phyloP scores from a whole-genome alignment of 306 rosid species.

The Mimosa pudica region DNA sequence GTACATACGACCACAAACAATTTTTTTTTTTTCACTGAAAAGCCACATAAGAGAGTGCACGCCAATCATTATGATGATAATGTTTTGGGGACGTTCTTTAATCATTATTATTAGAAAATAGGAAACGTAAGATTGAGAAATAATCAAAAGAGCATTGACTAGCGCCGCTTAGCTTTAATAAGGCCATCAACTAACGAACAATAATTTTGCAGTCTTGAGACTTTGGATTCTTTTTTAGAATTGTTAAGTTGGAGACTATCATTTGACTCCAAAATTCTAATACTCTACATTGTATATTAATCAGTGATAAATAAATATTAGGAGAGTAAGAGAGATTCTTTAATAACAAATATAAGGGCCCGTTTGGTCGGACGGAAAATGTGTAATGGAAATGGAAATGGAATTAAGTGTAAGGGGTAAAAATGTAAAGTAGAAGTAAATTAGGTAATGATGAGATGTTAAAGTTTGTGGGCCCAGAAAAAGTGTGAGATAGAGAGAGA shows the following conservation, averaged over 20 bases:
- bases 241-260: not conserved
- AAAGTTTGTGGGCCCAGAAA: too few species aligned
- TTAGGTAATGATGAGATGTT: too few species aligned
- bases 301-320: too few species aligned
- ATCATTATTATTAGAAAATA: constrained; percentile 2
- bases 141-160: not conserved
- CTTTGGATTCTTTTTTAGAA: constrained; percentile 12
- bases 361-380: too few species aligned
- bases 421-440: too few species aligned
- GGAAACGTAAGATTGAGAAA: not conserved
- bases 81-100: not conserved
- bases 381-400: too few species aligned
- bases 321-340: too few species aligned
- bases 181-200: constrained; percentile 19
- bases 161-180: constrained; percentile 20
- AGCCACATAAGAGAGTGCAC: constrained; percentile 13
- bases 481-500: too few species aligned
- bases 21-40: not conserved
- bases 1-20: constrained; percentile 10
- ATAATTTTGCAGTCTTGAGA: constrained; percentile 17
- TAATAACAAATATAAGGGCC: too few species aligned
- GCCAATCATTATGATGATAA: constrained; percentile 16
- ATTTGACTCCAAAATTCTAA: not conserved
- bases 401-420: too few species aligned
- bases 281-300: not conserved